Evolutionary conservation across 2,329 filamentous ascomycete species (phyloP).

Genomic region (Alternaria hordeiaustralica): DNA sequence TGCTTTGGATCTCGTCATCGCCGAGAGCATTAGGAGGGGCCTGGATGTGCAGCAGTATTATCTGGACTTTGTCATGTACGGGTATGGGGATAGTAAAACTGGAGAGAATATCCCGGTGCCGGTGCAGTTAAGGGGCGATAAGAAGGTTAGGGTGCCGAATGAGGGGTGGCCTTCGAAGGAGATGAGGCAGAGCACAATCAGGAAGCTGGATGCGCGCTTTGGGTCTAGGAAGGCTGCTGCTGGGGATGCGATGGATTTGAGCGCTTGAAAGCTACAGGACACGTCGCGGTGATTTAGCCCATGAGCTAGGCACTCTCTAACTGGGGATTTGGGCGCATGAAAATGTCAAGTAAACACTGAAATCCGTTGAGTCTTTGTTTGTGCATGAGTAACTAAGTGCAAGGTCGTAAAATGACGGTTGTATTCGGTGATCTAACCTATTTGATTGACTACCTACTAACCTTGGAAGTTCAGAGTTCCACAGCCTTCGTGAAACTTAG

Average conservation of each 20-base stretch:
- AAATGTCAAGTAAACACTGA: too few species aligned
- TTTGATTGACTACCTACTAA: too few species aligned
- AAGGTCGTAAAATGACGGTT: too few species aligned
- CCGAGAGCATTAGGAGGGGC: conserved; percentile 61
- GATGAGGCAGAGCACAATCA: not conserved
- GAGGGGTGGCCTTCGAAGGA: conserved; percentile 7
- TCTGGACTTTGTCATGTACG: conserved; percentile 67
- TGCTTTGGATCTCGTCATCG: conserved; percentile 45
- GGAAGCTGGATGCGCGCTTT: conserved; percentile 7
- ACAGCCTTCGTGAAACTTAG: too few species aligned
- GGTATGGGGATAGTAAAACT: conserved; percentile 61
- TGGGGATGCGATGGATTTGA: not conserved
- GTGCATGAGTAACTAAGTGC: too few species aligned
- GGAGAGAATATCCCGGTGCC: conserved; percentile 59
- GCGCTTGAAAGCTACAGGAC: not conserved
- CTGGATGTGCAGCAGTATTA: conserved; percentile 63
- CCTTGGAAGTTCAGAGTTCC: too few species aligned
- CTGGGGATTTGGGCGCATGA: too few species aligned
- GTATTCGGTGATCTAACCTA: too few species aligned
- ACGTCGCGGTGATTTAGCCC: accelerated
- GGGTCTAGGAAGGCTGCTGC: not conserved
- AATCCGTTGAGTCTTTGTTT: too few species aligned
- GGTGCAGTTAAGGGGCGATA: conserved; percentile 59
- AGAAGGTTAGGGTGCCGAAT: conserved; percentile 38
- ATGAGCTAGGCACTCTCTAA: not conserved